These are phyloP conservation scores for Draba incana DNA, from an alignment of 345 rosid genomes.

Conservation along the genomic window DNA sequence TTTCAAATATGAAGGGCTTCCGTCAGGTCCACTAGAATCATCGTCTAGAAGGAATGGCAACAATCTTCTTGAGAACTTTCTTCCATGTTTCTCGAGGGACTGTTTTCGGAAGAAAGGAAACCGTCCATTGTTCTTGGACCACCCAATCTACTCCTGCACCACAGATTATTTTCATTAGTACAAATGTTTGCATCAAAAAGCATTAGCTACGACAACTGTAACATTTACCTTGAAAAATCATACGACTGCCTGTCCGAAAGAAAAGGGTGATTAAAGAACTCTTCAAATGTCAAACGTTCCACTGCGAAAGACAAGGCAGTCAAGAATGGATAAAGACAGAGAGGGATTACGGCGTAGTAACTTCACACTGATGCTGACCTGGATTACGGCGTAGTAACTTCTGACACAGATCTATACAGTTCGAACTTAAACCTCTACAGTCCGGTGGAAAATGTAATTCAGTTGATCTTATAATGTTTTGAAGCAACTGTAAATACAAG, in stretches of 20 bases:
- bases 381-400: slow-evolving; percentile 89
- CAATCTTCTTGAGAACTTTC: slow-evolving; percentile 80
- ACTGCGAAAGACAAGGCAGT: slow-evolving; percentile 52
- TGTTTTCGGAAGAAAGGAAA: slow-evolving; percentile 56
- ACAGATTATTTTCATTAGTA: slow-evolving; percentile 34
- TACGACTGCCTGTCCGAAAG: slow-evolving; percentile 58
- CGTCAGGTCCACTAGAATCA: slow-evolving; percentile 73
- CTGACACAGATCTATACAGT: slow-evolving; percentile 86
- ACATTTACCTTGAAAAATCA: slow-evolving; percentile 58
- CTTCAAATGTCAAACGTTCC: slow-evolving; percentile 93
- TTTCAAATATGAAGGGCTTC: slow-evolving; percentile 68
- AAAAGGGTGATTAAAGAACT: slow-evolving; percentile 91
- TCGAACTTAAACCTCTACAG: slow-evolving; percentile 57
- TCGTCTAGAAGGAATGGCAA: slow-evolving; percentile 87
- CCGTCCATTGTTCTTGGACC: slow-evolving; percentile 49
- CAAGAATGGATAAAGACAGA: slow-evolving; percentile 18
- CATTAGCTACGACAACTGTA: slow-evolving; percentile 11
- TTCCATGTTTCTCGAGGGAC: slow-evolving; percentile 53
- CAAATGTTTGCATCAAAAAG: slow-evolving; percentile 23
- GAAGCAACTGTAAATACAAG: slow-evolving; percentile 72
- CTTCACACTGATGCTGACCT: too few species aligned
- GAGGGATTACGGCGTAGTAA: too few species aligned
- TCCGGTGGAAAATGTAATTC: slow-evolving; percentile 76
- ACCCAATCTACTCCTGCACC: slow-evolving; percentile 57
- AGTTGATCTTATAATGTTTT: slow-evolving; percentile 81